Percentiles rank a stretch among this genome's conserved stretches.
Conservation (phyloP, 225 moss, liverwort and hornwort genomes). For the Sphagnum tenellum region DNA sequence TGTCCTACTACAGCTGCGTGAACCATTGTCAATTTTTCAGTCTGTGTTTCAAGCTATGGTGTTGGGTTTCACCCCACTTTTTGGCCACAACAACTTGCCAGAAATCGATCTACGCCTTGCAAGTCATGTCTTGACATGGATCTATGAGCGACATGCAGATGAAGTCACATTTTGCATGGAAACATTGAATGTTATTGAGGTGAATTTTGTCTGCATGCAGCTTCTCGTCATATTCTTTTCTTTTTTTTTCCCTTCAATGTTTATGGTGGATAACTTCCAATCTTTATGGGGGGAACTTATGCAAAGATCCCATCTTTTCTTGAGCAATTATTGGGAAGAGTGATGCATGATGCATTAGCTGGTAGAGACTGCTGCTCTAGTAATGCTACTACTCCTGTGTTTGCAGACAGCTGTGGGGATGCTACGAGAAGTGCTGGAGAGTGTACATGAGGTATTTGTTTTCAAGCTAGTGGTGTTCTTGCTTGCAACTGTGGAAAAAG, state of each 20-base stretch:
- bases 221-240: no score
- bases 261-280: no score
- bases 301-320: no score
- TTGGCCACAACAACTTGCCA: constrained; percentile 90
- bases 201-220: constrained; percentile 7
- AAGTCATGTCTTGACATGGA: constrained; percentile 89
- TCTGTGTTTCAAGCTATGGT: constrained; percentile 99
- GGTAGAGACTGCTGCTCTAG: no score
- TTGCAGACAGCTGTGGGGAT: constrained; percentile 98
- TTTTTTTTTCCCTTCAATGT: no score
- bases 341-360: no score
- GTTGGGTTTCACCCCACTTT: constrained; percentile 91
- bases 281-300: no score
- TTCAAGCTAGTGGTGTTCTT: constrained; percentile 97
- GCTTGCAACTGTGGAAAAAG: constrained; percentile 71
- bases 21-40: constrained; percentile 90
- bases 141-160: constrained; percentile 89
- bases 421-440: constrained; percentile 93
- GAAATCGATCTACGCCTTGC: constrained; percentile 97
- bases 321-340: no score
- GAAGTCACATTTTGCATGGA: constrained; percentile 78
- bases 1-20: constrained; percentile 42
- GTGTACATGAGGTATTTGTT: constrained; percentile 91
- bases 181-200: constrained; percentile 96
- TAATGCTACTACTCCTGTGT: background rate